Evolutionary conservation across 305 asterid genomes (phyloP), one percentile per base, ranked within the genome.

Genomic region (Fraxinus nigra): DNA sequence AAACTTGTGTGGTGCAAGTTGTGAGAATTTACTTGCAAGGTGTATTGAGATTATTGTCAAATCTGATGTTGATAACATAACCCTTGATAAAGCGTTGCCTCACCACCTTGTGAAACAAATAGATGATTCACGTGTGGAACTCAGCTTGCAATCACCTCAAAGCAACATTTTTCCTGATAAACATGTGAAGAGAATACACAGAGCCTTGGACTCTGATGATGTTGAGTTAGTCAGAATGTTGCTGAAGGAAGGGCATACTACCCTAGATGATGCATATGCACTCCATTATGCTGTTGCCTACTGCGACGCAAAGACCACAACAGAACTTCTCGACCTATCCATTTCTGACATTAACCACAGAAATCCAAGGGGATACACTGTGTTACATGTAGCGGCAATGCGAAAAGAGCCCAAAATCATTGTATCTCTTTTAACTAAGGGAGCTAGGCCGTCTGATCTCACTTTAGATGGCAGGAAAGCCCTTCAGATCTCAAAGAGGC

Each of bases 201-300:
- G 99, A 86, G 98, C 99, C 24, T 86, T 95, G 90, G 99, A 95
- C 43, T 95, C 97, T 24, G 98, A 95, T 24, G 99, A 95, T 79
- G 99, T 95, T 83, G 99, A 95, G 87, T 89, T 95, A 82, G 92
- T 95, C 35, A 86, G 97, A 85, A 90, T 93, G 99, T 86, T 95
- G 72, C 94, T 95, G 67, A 95, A 87, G 90, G 99, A 95, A 84
- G 97, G 90, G 26, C 93, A 84, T 87, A 93, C 97, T 59, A 86
- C 92, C 82, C 90, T 95, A 10, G 99, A 95, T 79, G 97, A 92
- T 82, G 95, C 98, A 77, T 88, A 80, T 85, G 97, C 98, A 1
- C 94, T 95, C 78, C 99, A 95, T 78, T 95, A 92, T 88, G 98
- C 98, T 48, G 99, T 95, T 81, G 97, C 99, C 38, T 93, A 95